Percentiles rank a stretch among this genome's conserved stretches.
Conservation (phyloP, 1,139 yeast species). For the Diutina catenulata region DNA sequence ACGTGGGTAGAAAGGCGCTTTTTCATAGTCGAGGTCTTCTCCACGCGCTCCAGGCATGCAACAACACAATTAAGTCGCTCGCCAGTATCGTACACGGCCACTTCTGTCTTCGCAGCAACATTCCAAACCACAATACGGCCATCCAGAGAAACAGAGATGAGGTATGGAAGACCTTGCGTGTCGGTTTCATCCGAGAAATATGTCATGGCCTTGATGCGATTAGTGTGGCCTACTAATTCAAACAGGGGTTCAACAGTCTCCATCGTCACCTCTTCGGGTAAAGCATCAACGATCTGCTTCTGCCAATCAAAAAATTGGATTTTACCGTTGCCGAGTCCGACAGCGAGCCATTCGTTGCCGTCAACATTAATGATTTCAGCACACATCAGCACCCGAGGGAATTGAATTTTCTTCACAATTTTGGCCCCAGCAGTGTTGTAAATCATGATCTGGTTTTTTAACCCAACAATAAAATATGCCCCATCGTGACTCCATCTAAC, state of each 20-base stretch:
- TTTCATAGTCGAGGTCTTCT: slow-evolving; percentile 60
- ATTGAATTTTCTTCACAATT: slow-evolving; percentile 35
- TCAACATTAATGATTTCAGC: slow-evolving; percentile 38
- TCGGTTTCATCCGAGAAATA: slow-evolving; percentile 33
- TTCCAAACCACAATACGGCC: slow-evolving; percentile 93
- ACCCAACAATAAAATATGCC: slow-evolving; percentile 62
- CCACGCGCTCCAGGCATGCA: slow-evolving; percentile 68
- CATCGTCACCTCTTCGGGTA: slow-evolving; percentile 11
- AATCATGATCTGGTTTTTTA: slow-evolving; percentile 49
- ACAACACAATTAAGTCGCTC: slow-evolving; percentile 84
- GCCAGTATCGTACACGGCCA: slow-evolving; percentile 87
- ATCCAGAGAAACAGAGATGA: slow-evolving; percentile 83
- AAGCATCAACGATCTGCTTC: slow-evolving; percentile 14
- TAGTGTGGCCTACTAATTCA: slow-evolving; percentile 65
- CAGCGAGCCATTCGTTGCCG: slow-evolving; percentile 43
- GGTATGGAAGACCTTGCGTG: slow-evolving; percentile 27
- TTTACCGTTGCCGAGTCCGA: slow-evolving; percentile 67
- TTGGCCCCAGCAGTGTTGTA: slow-evolving; percentile 49
- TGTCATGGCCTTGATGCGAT: slow-evolving; percentile 70
- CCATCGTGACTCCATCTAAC: slow-evolving; percentile 60
- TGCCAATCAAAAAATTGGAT: slow-evolving; percentile 46
- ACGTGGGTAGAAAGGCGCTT: slow-evolving; percentile 18
- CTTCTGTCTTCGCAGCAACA: slow-evolving; percentile 52
- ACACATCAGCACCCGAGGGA: slow-evolving; percentile 56
- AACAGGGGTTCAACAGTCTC: slow-evolving; percentile 36